A percentile compares a stretch with the other conserved stretches of the same genome.
These are phyloP conservation scores for Neonectria neomacrospora DNA, from an alignment of 2,329 filamentous ascomycete genomes.

Conservation along the genomic window DNA sequence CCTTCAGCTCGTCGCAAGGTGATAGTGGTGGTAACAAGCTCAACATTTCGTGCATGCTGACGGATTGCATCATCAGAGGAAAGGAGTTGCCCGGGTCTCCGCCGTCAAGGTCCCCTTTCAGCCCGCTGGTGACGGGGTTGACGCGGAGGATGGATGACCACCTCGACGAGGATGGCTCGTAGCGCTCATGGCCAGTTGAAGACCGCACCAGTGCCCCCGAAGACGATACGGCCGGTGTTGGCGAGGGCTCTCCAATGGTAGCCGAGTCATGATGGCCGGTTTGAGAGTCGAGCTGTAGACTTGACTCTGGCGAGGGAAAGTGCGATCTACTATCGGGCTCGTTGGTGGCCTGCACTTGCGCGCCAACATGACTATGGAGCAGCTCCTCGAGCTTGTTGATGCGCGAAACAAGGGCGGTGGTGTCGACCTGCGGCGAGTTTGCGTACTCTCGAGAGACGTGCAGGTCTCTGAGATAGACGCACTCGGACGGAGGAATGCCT, in stretches of 20 bases:
- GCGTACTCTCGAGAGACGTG: neutral
- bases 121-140: neutral
- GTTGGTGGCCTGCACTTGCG: neutral
- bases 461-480: conserved; percentile 30
- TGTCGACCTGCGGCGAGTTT: conserved; percentile 7
- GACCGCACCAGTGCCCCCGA: conserved; percentile 19
- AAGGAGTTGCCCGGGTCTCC: neutral
- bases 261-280: no score
- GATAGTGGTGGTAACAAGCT: conserved; percentile 1
- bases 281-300: neutral
- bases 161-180: conserved; percentile 19
- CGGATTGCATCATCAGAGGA: neutral
- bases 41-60: neutral
- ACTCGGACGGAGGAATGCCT: conserved; percentile 24
- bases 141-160: conserved; percentile 24
- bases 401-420: conserved; percentile 7
- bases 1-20: conserved; percentile 9
- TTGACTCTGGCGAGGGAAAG: conserved; percentile 11
- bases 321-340: neutral
- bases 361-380: neutral
- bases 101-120: neutral
- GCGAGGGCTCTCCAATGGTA: neutral
- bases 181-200: conserved; percentile 25
- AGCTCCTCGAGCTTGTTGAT: conserved; percentile 11
- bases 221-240: neutral